Percentiles rank a stretch among this genome's conserved stretches.
phyloP scores from a whole-genome alignment of 441 rosid species.

The Brassica hybrid region DNA sequence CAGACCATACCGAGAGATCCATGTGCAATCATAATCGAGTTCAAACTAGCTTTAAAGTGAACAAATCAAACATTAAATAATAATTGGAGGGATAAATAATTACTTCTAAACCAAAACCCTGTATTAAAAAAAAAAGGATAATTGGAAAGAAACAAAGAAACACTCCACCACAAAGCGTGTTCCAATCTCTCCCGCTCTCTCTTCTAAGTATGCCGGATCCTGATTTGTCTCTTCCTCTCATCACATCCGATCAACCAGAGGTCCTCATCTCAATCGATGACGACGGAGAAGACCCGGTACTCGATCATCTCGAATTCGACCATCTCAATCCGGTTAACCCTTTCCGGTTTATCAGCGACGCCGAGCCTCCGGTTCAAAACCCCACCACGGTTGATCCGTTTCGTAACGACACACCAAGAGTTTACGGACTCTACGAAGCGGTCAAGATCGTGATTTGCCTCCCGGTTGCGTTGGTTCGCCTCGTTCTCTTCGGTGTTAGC shows the following conservation, averaged over 20 bases:
- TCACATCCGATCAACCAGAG: slow-evolving; percentile 55
- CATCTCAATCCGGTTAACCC: slow-evolving; percentile 48
- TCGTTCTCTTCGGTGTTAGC: slow-evolving; percentile 68
- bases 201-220: slow-evolving; percentile 56
- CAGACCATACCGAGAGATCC: too few relatives aligned
- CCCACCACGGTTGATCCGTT: slow-evolving; percentile 77
- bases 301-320: slow-evolving; percentile 17
- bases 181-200: slow-evolving; percentile 38
- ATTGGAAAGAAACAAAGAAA: slow-evolving; percentile 27
- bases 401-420: slow-evolving; percentile 59
- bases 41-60: neutral
- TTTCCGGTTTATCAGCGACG: slow-evolving; percentile 57
- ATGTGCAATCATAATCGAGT: too few relatives aligned
- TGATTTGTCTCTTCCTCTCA: slow-evolving; percentile 63
- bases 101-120: neutral
- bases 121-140: neutral
- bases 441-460: slow-evolving; percentile 69
- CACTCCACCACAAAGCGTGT: slow-evolving; percentile 42
- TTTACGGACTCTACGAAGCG: slow-evolving; percentile 74
- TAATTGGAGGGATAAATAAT: neutral
- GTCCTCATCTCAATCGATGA: slow-evolving; percentile 54
- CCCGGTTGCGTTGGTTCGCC: slow-evolving; percentile 70
- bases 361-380: slow-evolving; percentile 51
- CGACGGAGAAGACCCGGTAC: slow-evolving; percentile 37
- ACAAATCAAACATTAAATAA: neutral